A percentile compares a stretch with the other conserved stretches of the same genome.
phyloP scores from a whole-genome alignment of 768 basidiomycete species.

The Kwoniella bestiolae region DNA sequence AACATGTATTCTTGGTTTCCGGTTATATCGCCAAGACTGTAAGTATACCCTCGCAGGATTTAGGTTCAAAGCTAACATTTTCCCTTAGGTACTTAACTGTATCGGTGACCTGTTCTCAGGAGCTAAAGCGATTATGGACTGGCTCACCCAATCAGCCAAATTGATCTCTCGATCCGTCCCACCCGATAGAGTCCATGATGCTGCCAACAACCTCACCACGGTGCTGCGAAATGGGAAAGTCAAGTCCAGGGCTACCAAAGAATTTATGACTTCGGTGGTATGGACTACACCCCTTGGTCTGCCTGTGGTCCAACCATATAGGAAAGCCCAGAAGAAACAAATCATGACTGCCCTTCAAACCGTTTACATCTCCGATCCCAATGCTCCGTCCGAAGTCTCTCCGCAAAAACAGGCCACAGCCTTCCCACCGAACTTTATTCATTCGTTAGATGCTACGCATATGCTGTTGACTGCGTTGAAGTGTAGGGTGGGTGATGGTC shows the following conservation, averaged over 20 bases:
- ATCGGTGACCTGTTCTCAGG: conserved; percentile 94
- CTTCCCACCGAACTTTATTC: conserved; percentile 98
- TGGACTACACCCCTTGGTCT: conserved; percentile 97
- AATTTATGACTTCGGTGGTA: conserved; percentile 92
- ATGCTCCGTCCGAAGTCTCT: conserved; percentile 77
- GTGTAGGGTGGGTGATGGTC: conserved; percentile 63
- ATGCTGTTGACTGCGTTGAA: conserved; percentile 96
- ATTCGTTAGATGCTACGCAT: conserved; percentile 95
- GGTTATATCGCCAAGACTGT: conserved; percentile 81
- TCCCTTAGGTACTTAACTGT: conserved; percentile 69
- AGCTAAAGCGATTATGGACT: conserved; percentile 86
- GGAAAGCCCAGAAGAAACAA: conserved; percentile 79
- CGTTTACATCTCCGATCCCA: conserved; percentile 87
- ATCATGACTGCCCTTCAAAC: conserved; percentile 81
- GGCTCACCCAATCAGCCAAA: conserved; percentile 81
- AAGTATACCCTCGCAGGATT: conserved; percentile 9
- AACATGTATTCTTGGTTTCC: conserved; percentile 74
- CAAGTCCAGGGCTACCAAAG: conserved; percentile 49
- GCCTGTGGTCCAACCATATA: conserved; percentile 94
- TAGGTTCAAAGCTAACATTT: neutral
- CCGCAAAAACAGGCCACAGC: conserved; percentile 87
- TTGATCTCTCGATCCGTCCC: conserved; percentile 87
- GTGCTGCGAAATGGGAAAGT: conserved; percentile 14
- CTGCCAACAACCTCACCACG: conserved; percentile 23
- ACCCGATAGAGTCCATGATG: conserved; percentile 59